phyloP scores from a whole-genome alignment of 2,329 filamentous ascomycete species.

The Hortaea werneckii region DNA sequence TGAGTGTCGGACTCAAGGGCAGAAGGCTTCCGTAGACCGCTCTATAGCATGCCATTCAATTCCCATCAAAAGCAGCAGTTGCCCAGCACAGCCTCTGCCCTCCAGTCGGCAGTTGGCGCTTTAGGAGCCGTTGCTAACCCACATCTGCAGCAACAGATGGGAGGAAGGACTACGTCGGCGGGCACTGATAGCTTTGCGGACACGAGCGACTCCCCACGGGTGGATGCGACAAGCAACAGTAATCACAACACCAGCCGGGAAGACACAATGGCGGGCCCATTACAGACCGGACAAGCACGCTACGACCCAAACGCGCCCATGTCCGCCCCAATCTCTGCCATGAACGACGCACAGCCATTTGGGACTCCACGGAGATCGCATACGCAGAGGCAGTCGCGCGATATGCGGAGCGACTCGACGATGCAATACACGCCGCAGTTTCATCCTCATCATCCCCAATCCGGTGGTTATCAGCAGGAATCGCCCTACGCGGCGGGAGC shows the following conservation, averaged over 20 bases:
- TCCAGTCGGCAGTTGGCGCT: slow-evolving; percentile 36
- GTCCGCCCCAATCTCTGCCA: slow-evolving; percentile 13
- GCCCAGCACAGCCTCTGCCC: slow-evolving; percentile 24
- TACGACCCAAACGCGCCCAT: slow-evolving; percentile 6
- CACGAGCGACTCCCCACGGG: slow-evolving; percentile 20
- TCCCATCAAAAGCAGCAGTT: slow-evolving; percentile 5
- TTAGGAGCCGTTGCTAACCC: slow-evolving; percentile 39
- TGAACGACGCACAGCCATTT: slow-evolving; percentile 6
- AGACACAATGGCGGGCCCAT: slow-evolving; percentile 12
- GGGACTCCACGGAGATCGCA: slow-evolving; percentile 6
- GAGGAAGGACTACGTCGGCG: slow-evolving; percentile 16
- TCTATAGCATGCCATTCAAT: slow-evolving; percentile 9
- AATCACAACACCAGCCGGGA: slow-evolving; percentile 15
- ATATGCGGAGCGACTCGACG: slow-evolving; percentile 9
- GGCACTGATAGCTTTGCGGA: slow-evolving; percentile 36
- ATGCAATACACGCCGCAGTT: slow-evolving; percentile 22
- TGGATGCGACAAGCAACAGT: slow-evolving; percentile 7
- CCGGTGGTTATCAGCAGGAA: slow-evolving; percentile 22
- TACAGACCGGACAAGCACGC: slow-evolving; percentile 15
- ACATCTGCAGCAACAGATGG: slow-evolving; percentile 28
- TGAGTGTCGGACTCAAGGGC: no score
- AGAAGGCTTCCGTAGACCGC: no score
- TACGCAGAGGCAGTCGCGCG: slow-evolving; percentile 7
- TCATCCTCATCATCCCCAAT: slow-evolving; percentile 23
- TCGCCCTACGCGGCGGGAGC: slow-evolving; percentile 37